Base-by-base conservation (phyloP, 148 eudicot species). In the Vaccinium corymbosum region DNA sequence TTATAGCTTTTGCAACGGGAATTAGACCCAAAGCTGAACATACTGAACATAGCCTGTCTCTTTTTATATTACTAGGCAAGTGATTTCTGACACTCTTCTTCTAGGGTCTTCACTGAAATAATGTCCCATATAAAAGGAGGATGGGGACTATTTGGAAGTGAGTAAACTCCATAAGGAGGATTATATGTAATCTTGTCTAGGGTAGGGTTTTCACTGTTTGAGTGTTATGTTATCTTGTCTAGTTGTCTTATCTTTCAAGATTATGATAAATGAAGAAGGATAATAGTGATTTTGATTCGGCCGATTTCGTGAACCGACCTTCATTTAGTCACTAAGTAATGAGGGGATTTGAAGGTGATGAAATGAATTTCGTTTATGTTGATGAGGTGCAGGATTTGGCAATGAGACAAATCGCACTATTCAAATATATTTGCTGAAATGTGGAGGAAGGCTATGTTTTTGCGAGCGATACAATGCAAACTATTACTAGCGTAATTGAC, bases 301-400 rank as follows among this genome's bases (percentile, higher is more conserved):
- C 93, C 59, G 95, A 94, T 84, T 83, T 94, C 56, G 98, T 93
- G 71, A 93, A 86, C 83, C 83, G 94, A 94, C 88, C 91, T 94
- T 85, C 93, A 93, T 86, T 71, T 32, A 32, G 38, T 22, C 89
- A 32, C 84, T 92, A 14, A 81, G 81, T 61, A 83, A 77, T 62
- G 89, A 55, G 77, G 81, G 81, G 73, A 76, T 90, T 89, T 82
- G 80, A 81, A 61, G 93, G 93, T 22, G 93, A 92, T 35, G 77
- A 61, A 78, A 89, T 94, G 87, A 93, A 93, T 76, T 94, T 90
- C 84, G 93, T 94, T n/a, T 94, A 92, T 81, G 87, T 94, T 76
- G 98, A 94, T 83, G 95, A 94, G 87, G 98, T 94, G 13, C 98
- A 94, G 84, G 98, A 94, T 68, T 89, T 94, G 56, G 90, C 93